Percentiles rank a stretch among this genome's conserved stretches.
Evolutionary conservation across 805 yeast species (phyloP).

Genomic region (Blastobotrys robertii): DNA sequence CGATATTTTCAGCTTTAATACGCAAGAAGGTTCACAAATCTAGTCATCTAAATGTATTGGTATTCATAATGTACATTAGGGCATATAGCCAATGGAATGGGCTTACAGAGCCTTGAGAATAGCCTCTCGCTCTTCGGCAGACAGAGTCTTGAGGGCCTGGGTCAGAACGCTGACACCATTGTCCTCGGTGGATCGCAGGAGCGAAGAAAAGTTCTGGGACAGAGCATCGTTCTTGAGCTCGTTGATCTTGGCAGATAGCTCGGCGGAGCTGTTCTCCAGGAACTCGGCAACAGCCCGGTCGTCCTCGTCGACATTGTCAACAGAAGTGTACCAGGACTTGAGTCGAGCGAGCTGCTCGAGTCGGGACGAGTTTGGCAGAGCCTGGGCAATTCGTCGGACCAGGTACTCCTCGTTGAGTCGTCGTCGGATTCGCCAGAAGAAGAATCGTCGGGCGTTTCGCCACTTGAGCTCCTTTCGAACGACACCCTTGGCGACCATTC

Average conservation of each 20-base stretch:
- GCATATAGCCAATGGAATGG: too few species aligned
- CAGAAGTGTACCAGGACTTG: conserved; percentile 74
- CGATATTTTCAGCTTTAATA: not conserved
- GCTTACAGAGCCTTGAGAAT: conserved; percentile 17
- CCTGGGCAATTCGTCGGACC: conserved; percentile 60
- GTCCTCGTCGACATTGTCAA: conserved; percentile 52
- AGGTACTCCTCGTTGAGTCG: conserved; percentile 88
- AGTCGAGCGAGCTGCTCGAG: conserved; percentile 80
- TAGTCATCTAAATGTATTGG: not conserved
- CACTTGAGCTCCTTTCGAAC: conserved; percentile 80
- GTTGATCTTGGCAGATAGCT: conserved; percentile 34
- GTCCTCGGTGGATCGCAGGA: conserved; percentile 11
- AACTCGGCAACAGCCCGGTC: conserved; percentile 75
- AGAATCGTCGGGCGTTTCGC: conserved; percentile 83
- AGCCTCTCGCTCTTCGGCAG: conserved; percentile 26
- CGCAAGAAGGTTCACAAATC: not conserved
- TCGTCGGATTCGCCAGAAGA: conserved; percentile 98
- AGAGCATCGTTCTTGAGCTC: conserved; percentile 18
- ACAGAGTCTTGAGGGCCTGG: conserved; percentile 24
- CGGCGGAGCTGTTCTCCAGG: conserved; percentile 70
- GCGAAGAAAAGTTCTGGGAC: conserved; percentile 15
- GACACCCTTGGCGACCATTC: conserved; percentile 93
- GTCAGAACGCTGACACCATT: conserved; percentile 18
- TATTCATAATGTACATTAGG: not conserved
- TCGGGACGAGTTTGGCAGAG: conserved; percentile 49